Evolutionary conservation across 208 protist genomes (phyloP), one percentile per base, ranked within the genome.

Genomic region (Leishmania braziliensis): DNA sequence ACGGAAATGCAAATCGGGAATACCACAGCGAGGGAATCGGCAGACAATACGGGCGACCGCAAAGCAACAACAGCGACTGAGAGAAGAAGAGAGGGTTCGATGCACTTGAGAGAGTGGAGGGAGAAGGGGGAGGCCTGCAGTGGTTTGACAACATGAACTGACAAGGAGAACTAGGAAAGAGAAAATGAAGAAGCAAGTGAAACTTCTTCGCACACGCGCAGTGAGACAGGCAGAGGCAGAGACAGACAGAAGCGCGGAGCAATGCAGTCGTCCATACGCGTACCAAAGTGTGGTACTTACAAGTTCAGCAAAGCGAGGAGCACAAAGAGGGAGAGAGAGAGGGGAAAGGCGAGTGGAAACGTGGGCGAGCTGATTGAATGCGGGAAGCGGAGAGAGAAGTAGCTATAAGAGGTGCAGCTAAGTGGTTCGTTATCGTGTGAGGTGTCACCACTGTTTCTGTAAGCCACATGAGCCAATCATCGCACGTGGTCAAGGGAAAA

Each of bases 381-480:
- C 12, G 33, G 8, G 36, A 29, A 69, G 3, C 16, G 29, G 36
- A 69, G 6, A 33, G 63, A 39, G 66, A 71, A n/a, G 39, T 71
- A 43, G 36, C 5, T 36, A 16, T 20, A 12, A 50, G 33, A 71
- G 63, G n/a, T 46, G 39, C 39, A 10, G 66, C 66, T 12, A 23
- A 48, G 66, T 71, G 68, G 68, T 53, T 48, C 68, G 43, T 29
- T 53, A 29, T 54, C 10, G 39, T 39, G 18, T 54, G 39, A n/a
- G 68, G 68, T 46, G 68, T 10, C 68, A 73, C 68, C 68, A 46
- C 68, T 29, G 36, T 26, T 73, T 73, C 26, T 73, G 36, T 53
- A 12, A 29, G 46, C 10, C 65, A 29, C 65, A 29, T n/a, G 23
- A 3, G 23, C 18, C 23, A 50, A 12, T 36, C 4, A 50, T 29